These are phyloP conservation scores for Penicillium steckii DNA, from an alignment of 495 filamentous ascomycete species.

Conservation along the genomic window DNA sequence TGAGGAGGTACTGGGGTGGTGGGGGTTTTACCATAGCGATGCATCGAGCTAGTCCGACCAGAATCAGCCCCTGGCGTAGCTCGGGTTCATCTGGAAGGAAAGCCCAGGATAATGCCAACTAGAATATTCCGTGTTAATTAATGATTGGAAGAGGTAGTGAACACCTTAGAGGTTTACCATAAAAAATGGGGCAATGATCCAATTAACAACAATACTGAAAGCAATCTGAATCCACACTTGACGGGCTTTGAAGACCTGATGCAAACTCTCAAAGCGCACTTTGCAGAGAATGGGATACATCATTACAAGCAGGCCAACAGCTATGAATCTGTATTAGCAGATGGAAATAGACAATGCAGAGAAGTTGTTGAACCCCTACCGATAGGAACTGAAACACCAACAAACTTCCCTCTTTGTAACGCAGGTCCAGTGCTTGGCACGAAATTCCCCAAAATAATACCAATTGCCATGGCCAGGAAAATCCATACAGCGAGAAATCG, in stretches of 20 bases:
- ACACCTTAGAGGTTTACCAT: conserved; percentile 59
- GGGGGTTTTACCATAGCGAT: conserved; percentile 68
- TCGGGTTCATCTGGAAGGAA: conserved; percentile 71
- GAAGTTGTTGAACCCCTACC: conserved; percentile 46
- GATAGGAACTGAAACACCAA: conserved; percentile 77
- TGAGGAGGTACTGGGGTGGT: neutral
- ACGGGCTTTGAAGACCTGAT: conserved; percentile 60
- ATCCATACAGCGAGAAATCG: conserved; percentile 84
- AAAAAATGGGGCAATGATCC: conserved; percentile 84
- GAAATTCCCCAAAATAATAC: conserved; percentile 80
- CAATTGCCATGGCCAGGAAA: conserved; percentile 79
- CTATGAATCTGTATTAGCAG: conserved; percentile 35
- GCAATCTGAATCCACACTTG: conserved; percentile 75
- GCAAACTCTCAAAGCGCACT: conserved; percentile 79
- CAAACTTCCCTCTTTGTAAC: conserved; percentile 71
- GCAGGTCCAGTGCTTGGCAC: conserved; percentile 60
- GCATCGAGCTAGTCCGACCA: conserved; percentile 75
- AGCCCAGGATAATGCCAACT: conserved; percentile 72
- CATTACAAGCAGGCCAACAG: conserved; percentile 83
- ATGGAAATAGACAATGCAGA: neutral
- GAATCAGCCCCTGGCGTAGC: conserved; percentile 69
- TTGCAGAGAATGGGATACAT: conserved; percentile 97
- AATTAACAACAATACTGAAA: conserved; percentile 80
- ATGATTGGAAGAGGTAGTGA: neutral
- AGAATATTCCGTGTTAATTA: neutral